Conservation (phyloP, 1,139 yeast species). For the Yamadazyma sp. region DNA sequence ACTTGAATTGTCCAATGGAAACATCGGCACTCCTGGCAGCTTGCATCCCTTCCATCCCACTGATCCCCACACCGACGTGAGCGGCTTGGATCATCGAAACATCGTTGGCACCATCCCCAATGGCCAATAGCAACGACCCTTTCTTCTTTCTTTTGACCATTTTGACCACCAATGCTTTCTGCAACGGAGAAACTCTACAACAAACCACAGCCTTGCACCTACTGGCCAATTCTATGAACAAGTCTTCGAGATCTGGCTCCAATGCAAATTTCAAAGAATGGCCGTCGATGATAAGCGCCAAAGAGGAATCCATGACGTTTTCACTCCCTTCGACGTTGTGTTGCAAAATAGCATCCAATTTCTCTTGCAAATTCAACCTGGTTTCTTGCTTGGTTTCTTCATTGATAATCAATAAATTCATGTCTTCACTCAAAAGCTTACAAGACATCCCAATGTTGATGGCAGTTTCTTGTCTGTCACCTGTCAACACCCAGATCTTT, state of each 20-base stretch:
- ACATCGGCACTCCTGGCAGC: constrained; percentile 98
- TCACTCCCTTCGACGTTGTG: constrained; percentile 67
- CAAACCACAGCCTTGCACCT: constrained; percentile 90
- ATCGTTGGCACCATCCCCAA: constrained; percentile 98
- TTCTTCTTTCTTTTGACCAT: constrained; percentile 63
- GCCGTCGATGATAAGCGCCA: constrained; percentile 94
- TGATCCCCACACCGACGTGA: constrained; percentile 96
- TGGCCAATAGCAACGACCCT: constrained; percentile 78
- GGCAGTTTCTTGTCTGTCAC: constrained; percentile 99
- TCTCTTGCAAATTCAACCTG: constrained; percentile 65
- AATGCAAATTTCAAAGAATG: constrained; percentile 83
- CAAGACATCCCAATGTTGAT: constrained; percentile 98
- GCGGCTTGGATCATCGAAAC: constrained; percentile 99
- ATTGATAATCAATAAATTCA: constrained; percentile 87
- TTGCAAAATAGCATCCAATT: constrained; percentile 70
- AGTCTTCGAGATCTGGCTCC: constrained; percentile 76
- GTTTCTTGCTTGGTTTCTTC: constrained; percentile 82
- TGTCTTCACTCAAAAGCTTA: constrained; percentile 88
- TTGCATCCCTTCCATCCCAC: constrained; percentile 99
- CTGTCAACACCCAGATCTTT: constrained; percentile 96
- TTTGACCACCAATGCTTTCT: constrained; percentile 93
- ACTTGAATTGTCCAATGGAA: constrained; percentile 94
- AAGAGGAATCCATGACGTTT: constrained; percentile 54
- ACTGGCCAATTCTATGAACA: constrained; percentile 76
- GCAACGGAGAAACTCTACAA: constrained; percentile 97